A percentile compares a stretch with the other conserved stretches of the same genome.
Conservation (phyloP, 345 rosid species). For the Theobroma cacao region DNA sequence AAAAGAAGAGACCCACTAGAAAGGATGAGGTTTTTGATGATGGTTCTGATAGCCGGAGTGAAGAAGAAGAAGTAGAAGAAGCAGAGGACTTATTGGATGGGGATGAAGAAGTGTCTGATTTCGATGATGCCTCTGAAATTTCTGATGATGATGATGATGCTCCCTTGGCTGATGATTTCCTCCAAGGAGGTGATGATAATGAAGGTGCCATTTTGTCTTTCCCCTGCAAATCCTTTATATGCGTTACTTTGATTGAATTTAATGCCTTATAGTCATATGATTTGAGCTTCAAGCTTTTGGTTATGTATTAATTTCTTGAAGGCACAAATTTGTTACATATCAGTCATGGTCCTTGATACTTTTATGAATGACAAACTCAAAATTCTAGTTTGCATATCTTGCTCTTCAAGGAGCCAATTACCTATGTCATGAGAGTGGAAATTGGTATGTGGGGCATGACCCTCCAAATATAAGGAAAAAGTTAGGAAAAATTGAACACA, state of each 20-base stretch:
- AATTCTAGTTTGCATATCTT: neutral
- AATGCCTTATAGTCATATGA: neutral
- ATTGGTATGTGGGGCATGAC: neutral
- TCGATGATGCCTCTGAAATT: conserved; percentile 43
- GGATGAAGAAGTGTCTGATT: conserved; percentile 42
- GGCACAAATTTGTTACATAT: neutral
- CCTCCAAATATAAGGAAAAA: neutral
- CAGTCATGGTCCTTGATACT: neutral
- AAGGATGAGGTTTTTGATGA: conserved; percentile 37
- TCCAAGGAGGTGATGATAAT: conserved; percentile 43
- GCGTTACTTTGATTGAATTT: neutral
- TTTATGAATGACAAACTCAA: neutral
- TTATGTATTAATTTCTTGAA: neutral
- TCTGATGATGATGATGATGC: conserved; percentile 61
- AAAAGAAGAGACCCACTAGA: conserved; percentile 28
- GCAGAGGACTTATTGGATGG: conserved; percentile 26
- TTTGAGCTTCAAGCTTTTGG: neutral
- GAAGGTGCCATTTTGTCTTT: conserved; percentile 34
- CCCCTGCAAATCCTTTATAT: neutral
- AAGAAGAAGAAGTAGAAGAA: conserved; percentile 37
- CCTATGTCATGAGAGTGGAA: neutral
- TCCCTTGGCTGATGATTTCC: conserved; percentile 58
- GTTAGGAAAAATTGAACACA: neutral
- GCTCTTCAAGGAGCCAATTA: neutral
- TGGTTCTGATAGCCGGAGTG: conserved; percentile 36